Evolutionary conservation across 345 rosid genomes (phyloP), one percentile per base, ranked within the genome.

Genomic region (Ceriops zippeliana): DNA sequence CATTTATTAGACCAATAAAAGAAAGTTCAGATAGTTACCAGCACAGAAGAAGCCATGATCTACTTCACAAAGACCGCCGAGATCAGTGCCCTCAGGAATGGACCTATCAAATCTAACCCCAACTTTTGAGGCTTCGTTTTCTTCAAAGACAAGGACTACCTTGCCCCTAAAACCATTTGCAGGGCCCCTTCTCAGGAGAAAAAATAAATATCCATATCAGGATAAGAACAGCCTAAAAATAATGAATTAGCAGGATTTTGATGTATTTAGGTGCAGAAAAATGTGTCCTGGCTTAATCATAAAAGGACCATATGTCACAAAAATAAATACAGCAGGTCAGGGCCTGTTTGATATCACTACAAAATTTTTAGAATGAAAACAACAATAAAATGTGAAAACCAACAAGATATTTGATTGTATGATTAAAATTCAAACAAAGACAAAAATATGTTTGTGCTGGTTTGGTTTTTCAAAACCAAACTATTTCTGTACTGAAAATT

Each of bases 71-170:
- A 59, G 86, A 58, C 97, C 99, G 69, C 98, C 99, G 66, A 96
- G 96, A 80, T 89, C 89, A 71, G 83, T 91, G 87, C 99, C 99
- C 75, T 90, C 97, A 13, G 81, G 85, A 52, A 96, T 83, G 61
- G 91, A 67, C 74, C 67, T 90, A 82, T 96, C 99, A 73, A 96
- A 96, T 78, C 98, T 92, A 68, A 96, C 91, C 53, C 99, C 98
- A 70, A 96, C 73, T 76, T 96, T 96, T 42, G 98, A 93, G 72
- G 84, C 80, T 70, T 83, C 85, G 70, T 92, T 96, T 72, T 86
- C 93, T 87, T 91, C 97, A 80, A 92, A 91, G 61, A 98, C 82
- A 78, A 92, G 98, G 72, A 90, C 70, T 57, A 96, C 98, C 86
- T 84, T 88, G 61, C 99, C 99, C 73, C 92, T 89, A 82, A 71